phyloP scores from a whole-genome alignment of 169 alveolate genomes.

The Eimeria nieschulzi region DNA sequence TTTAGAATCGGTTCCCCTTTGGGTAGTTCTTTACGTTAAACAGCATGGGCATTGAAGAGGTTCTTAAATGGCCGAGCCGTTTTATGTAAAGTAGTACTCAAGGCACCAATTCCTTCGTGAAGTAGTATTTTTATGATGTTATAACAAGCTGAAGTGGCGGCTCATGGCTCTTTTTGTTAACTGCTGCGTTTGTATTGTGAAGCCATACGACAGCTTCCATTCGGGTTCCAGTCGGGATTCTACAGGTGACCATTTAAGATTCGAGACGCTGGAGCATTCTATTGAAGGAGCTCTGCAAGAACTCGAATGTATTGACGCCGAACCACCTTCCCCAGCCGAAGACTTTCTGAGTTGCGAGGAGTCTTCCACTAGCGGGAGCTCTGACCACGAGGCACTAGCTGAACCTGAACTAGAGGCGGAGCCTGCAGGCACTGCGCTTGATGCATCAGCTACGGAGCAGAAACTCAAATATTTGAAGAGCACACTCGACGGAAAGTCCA shows the following conservation, averaged over 20 bases:
- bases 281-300: slow-evolving; percentile 71
- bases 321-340: slow-evolving; percentile 48
- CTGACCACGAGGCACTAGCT: slow-evolving; percentile 48
- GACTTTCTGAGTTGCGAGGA: slow-evolving; percentile 56
- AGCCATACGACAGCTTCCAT: slow-evolving; percentile 27
- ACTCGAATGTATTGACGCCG: slow-evolving; percentile 66
- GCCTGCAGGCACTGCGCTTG: background rate
- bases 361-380: slow-evolving; percentile 35
- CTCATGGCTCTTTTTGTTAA: too few relatives aligned
- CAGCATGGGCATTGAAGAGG: too few relatives aligned
- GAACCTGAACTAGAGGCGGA: slow-evolving; percentile 36
- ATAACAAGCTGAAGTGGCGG: too few relatives aligned
- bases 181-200: background rate
- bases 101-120: background rate
- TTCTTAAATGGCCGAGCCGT: too few relatives aligned
- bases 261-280: slow-evolving; percentile 70
- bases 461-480: background rate
- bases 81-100: too few relatives aligned
- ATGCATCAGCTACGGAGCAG: background rate
- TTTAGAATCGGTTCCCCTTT: too few relatives aligned
- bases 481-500: background rate
- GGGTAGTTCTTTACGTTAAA: too few relatives aligned
- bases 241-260: slow-evolving; percentile 22
- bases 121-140: background rate
- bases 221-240: slow-evolving; percentile 45